Conservation (phyloP, 495 filamentous ascomycete species). For the Letharia lupina region DNA sequence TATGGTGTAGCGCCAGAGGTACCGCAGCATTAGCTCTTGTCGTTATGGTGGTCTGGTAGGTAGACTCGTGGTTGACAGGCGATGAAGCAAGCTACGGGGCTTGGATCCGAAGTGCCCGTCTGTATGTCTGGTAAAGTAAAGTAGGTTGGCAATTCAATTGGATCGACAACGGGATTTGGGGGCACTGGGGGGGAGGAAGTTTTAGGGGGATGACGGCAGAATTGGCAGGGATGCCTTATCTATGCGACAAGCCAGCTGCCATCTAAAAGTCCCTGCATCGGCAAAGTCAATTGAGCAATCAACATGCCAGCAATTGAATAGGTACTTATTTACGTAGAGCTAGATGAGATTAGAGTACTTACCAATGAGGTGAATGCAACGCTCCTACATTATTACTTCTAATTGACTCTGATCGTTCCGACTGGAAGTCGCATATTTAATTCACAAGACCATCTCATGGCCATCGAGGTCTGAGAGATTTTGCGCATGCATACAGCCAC, state of each 20-base stretch:
- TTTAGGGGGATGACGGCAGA: not conserved
- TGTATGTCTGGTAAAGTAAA: not conserved
- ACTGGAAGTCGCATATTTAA: not conserved
- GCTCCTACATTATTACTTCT: not conserved
- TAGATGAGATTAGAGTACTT: too few species aligned
- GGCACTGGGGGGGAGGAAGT: not conserved
- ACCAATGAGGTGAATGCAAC: not conserved
- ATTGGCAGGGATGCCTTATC: constrained; percentile 13
- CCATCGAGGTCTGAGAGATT: constrained; percentile 4
- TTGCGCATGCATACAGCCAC: not conserved
- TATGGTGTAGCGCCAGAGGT: not conserved
- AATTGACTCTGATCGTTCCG: not conserved
- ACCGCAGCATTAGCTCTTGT: not conserved
- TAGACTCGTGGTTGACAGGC: not conserved
- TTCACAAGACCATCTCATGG: not conserved
- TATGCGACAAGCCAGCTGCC: constrained; percentile 14
- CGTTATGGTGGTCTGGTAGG: not conserved
- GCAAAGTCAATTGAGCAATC: constrained; percentile 4
- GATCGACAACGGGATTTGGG: not conserved
- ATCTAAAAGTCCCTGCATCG: constrained; percentile 16
- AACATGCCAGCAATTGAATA: not conserved
- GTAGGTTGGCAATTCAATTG: not conserved
- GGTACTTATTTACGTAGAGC: not conserved
- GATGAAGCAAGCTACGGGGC: constrained; percentile 2
- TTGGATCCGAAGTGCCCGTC: not conserved